Conservation (phyloP, 164 flowering plant genomes). For the Euptelea pleiosperma region DNA sequence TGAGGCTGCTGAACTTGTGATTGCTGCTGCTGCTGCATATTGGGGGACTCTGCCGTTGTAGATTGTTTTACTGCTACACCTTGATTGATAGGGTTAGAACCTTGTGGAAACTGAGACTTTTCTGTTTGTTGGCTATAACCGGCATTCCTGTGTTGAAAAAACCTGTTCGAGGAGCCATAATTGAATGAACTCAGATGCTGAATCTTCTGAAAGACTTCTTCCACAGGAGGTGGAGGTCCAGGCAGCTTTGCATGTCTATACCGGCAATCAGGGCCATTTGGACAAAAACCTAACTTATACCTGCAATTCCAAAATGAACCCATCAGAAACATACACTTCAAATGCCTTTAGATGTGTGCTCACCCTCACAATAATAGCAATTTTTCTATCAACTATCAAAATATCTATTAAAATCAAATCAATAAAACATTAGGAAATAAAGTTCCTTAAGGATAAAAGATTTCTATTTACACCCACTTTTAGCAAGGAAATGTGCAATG, state of each 20-base stretch:
- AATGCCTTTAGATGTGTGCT: neutral
- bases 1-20: conserved; percentile 51
- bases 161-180: conserved; percentile 61
- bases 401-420: neutral
- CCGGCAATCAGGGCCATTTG: conserved; percentile 98
- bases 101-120: conserved; percentile 53
- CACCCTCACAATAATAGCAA: neutral
- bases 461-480: no score
- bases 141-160: conserved; percentile 57
- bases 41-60: conserved; percentile 45
- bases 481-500: neutral
- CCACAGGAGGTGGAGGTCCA: conserved; percentile 96
- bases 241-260: conserved; percentile 95
- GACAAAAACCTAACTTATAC: conserved; percentile 99
- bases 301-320: conserved; percentile 36
- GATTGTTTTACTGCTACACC: conserved; percentile 43
- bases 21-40: conserved; percentile 44
- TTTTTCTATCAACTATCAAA: neutral
- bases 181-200: conserved; percentile 71
- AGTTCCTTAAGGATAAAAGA: no score
- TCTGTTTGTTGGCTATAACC: conserved; percentile 62
- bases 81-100: conserved; percentile 42
- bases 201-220: conserved; percentile 96
- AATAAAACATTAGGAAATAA: neutral
- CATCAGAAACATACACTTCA: conserved; percentile 18